Base-by-base conservation (phyloP, 208 protist species). In the Crithidia expoeki region DNA sequence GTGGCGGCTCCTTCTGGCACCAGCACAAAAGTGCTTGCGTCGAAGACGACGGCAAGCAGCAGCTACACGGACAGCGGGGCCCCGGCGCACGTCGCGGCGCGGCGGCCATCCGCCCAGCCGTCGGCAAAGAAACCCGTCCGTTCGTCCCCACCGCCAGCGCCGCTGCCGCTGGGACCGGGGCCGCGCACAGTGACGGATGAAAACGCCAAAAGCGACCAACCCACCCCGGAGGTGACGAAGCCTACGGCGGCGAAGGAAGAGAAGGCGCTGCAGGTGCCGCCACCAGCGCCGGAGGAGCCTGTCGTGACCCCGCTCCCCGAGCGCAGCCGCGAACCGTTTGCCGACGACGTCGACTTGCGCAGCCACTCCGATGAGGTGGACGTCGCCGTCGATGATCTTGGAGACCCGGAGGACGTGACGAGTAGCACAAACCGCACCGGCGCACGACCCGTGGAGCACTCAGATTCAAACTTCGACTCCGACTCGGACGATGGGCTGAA, bases 161-260 rank as follows among this genome's bases (percentile, higher is more conserved):
- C 60, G n/a, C 42, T 65, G 9, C 46, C 60, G 46, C 60, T 65
- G 17, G 60, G 30, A 21, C 60, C 60, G 11, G 60, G 60, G 16
- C 46, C 60, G 44, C 60, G 60, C 60, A 32, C 42, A 16, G 30
- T 11, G 30, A 10, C 60, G 23, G 56, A 61, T 19, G 36, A 44
- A 4, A 28, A 47, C n/a, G 40, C 27, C 36, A 2, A 63, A 42
- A n/a, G 33, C 4, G 23, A 49, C 56, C 4, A 23, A 7, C 32
- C 58, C 27, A 27, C 38, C 12, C 11, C 11, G 23, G 42, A 23
- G 17, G 28, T 30, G 23, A 9, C 52, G 30, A 52, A 64, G 40
- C 2, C 40, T 4, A 5, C 36, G 28, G 52, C 30, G 58, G 28
- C 42, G 36, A 28, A 52, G 46, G n/a, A 5, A 17, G 30, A 55